Conservation (phyloP, 306 rosid species). For the Boehmeria nivea region DNA sequence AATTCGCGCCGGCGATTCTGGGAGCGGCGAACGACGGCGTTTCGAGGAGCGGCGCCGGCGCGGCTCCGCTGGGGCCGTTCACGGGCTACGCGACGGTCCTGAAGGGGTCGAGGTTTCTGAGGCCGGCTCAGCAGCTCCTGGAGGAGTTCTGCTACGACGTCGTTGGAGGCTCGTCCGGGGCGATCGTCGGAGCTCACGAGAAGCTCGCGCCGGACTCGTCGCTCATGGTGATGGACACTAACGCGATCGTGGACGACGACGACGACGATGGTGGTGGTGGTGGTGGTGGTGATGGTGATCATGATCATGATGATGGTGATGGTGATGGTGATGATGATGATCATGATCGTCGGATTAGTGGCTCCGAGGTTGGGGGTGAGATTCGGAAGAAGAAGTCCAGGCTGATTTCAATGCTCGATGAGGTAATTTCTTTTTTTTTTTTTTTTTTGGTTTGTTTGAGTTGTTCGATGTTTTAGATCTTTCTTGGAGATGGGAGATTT, state of each 20-base stretch:
- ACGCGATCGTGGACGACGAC: background rate
- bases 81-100: conserved; percentile 64
- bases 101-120: conserved; percentile 70
- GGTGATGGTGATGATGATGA: conserved; percentile 16
- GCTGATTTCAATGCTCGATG: conserved; percentile 67
- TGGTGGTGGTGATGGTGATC: background rate
- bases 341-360: conserved; percentile 17
- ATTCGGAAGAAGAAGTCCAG: conserved; percentile 47
- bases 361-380: conserved; percentile 24
- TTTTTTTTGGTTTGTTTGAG: background rate
- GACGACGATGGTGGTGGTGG: background rate
- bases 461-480: conserved; percentile 14
- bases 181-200: conserved; percentile 18
- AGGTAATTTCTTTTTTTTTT: conserved; percentile 36
- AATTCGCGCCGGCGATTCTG: too few relatives aligned
- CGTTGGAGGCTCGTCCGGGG: conserved; percentile 16
- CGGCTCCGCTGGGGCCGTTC: conserved; percentile 56
- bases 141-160: conserved; percentile 57
- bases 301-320: conserved; percentile 1
- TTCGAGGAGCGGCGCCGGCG: conserved; percentile 22
- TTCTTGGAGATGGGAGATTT: conserved; percentile 14
- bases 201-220: conserved; percentile 30
- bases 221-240: conserved; percentile 26
- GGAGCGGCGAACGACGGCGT: too few relatives aligned
- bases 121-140: conserved; percentile 68